Evolutionary conservation across 495 filamentous ascomycete species (phyloP).

Genomic region (Aspergillus coremiiformis): DNA sequence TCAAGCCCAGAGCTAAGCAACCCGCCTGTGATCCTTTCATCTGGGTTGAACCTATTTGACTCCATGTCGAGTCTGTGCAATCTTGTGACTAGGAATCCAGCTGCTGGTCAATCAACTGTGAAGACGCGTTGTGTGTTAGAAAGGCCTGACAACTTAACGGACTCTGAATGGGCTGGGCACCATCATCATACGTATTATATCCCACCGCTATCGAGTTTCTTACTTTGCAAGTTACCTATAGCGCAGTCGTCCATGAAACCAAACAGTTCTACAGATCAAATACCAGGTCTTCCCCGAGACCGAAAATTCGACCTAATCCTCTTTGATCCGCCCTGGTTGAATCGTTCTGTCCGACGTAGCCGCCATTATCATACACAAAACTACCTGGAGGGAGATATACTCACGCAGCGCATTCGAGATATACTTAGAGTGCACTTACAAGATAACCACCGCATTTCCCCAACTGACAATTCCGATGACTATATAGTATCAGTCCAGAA

Average conservation of each 20-base stretch:
- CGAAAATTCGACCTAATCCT: constrained; percentile 68
- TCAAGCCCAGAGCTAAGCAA: background rate
- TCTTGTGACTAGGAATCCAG: constrained; percentile 30
- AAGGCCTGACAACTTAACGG: background rate
- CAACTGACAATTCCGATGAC: background rate
- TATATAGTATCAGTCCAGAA: background rate
- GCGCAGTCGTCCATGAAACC: constrained; percentile 2
- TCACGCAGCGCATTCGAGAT: constrained; percentile 22
- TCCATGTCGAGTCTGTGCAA: constrained; percentile 24
- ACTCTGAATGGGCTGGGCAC: constrained; percentile 9
- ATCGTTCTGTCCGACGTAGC: constrained; percentile 72
- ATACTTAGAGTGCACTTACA: constrained; percentile 26
- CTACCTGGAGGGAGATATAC: constrained; percentile 25
- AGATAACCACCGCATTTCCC: background rate
- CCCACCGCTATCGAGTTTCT: constrained; percentile 47
- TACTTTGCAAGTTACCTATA: constrained; percentile 34
- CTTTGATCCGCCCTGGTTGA: constrained; percentile 92
- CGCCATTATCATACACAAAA: constrained; percentile 54
- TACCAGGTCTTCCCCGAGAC: constrained; percentile 19
- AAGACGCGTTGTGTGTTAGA: constrained; percentile 10
- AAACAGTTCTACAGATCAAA: constrained; percentile 8
- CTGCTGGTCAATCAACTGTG: constrained; percentile 19
- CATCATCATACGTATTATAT: constrained; percentile 30
- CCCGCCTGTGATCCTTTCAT: constrained; percentile 31
- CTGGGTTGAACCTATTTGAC: constrained; percentile 25